A percentile compares a stretch with the other conserved stretches of the same genome.
Evolutionary conservation across 192 early-diverging fungal genomes (phyloP).

Genomic region (Coemansia sp.): DNA sequence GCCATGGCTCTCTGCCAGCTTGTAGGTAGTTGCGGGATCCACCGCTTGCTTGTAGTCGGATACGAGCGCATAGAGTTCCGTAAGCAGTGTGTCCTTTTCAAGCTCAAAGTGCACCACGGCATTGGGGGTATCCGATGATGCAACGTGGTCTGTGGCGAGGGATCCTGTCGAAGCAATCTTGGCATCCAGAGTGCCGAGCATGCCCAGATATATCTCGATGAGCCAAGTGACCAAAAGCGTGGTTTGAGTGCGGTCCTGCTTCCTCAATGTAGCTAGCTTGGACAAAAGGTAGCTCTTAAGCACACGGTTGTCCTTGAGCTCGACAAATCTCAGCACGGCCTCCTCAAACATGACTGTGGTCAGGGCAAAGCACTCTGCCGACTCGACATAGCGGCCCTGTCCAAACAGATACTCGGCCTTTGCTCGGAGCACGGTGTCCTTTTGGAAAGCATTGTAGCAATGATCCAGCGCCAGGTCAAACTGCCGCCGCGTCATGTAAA

Average conservation of each 20-base stretch:
- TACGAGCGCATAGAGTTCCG: slow-evolving; percentile 72
- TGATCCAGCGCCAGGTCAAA: slow-evolving; percentile 80
- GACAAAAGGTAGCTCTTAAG: slow-evolving; percentile 73
- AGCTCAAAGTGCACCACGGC: slow-evolving; percentile 31
- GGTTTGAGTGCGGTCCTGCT: slow-evolving; percentile 75
- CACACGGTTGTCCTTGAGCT: slow-evolving; percentile 65
- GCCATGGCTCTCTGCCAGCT: slow-evolving; percentile 83
- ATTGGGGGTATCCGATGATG: not conserved
- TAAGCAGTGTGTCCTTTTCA: slow-evolving; percentile 58
- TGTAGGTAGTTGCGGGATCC: slow-evolving; percentile 70
- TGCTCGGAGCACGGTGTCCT: slow-evolving; percentile 72
- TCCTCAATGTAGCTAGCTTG: slow-evolving; percentile 67
- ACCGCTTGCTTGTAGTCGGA: slow-evolving; percentile 62
- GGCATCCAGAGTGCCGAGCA: slow-evolving; percentile 66
- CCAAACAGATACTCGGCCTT: slow-evolving; percentile 87
- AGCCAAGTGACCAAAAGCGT: slow-evolving; percentile 84
- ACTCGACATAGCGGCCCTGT: slow-evolving; percentile 65
- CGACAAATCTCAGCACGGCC: slow-evolving; percentile 76
- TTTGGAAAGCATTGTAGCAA: slow-evolving; percentile 67
- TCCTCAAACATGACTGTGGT: slow-evolving; percentile 81
- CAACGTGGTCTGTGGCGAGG: not conserved
- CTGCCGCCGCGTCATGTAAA: slow-evolving; percentile 76
- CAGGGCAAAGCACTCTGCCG: slow-evolving; percentile 86
- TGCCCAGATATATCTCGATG: slow-evolving; percentile 79
- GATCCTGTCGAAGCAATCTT: slow-evolving; percentile 40